A percentile compares a stretch with the other conserved stretches of the same genome.
These are phyloP conservation scores for Auriscalpium orientale DNA, from an alignment of 768 basidiomycete genomes.

Conservation along the genomic window DNA sequence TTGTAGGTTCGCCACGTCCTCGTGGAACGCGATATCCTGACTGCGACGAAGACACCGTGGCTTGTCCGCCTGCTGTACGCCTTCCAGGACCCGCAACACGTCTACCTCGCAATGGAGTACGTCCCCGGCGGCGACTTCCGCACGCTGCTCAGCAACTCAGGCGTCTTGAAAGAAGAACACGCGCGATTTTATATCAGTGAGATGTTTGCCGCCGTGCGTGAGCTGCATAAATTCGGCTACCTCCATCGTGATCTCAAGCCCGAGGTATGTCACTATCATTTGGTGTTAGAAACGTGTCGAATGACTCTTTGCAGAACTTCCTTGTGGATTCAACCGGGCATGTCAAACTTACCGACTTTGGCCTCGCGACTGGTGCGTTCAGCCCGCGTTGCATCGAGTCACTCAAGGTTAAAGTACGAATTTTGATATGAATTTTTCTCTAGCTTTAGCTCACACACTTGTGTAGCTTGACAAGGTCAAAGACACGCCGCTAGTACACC, in stretches of 20 bases:
- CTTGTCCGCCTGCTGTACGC: constrained; percentile 91
- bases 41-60: constrained; percentile 97
- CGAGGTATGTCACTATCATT: constrained; percentile 51
- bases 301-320: constrained; percentile 68
- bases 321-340: constrained; percentile 92
- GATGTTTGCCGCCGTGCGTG: constrained; percentile 93
- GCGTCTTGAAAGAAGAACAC: constrained; percentile 95
- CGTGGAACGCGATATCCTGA: constrained; percentile 95
- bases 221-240: constrained; percentile 95
- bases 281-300: not conserved
- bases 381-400: constrained; percentile 94
- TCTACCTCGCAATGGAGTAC: constrained; percentile 99
- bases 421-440: too few relatives aligned
- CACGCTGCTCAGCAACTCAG: constrained; percentile 94
- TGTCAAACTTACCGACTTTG: constrained; percentile 97
- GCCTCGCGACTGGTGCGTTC: constrained; percentile 91
- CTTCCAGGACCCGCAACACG: constrained; percentile 86
- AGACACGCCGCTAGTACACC: constrained; percentile 81
- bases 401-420: constrained; percentile 76
- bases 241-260: constrained; percentile 98
- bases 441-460: not conserved
- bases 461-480: constrained; percentile 92
- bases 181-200: constrained; percentile 96
- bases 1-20: constrained; percentile 90
- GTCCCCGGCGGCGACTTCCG: constrained; percentile 98